Evolutionary conservation across 2,329 filamentous ascomycete species (phyloP).

Genomic region (Colletotrichum somersetense): DNA sequence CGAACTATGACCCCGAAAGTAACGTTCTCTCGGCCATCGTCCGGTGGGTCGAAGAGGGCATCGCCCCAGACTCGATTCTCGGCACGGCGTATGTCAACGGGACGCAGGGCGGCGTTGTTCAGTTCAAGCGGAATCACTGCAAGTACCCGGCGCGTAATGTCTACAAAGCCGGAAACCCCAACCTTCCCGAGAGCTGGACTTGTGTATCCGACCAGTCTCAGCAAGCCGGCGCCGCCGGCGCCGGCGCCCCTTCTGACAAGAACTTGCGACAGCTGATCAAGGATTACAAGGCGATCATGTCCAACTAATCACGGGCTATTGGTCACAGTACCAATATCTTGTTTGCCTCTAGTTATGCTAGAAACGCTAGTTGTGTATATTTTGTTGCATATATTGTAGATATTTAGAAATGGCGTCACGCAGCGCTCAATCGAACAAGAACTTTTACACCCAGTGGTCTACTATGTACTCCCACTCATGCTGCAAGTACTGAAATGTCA

Average conservation of each 20-base stretch:
- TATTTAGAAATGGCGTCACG: neutral
- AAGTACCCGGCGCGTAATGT: constrained; percentile 51
- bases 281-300: neutral
- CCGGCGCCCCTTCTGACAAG: neutral
- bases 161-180: constrained; percentile 44
- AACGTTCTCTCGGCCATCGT: constrained; percentile 50
- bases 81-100: constrained; percentile 52
- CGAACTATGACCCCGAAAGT: constrained; percentile 46
- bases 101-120: constrained; percentile 45
- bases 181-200: constrained; percentile 41
- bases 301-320: neutral
- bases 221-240: neutral
- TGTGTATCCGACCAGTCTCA: constrained; percentile 13
- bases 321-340: neutral
- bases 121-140: constrained; percentile 52
- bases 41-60: constrained; percentile 50
- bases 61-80: constrained; percentile 47
- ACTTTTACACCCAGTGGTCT: too few species aligned
- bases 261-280: neutral
- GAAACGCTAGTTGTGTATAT: neutral
- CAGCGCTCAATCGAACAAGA: neutral
- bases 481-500: too few species aligned
- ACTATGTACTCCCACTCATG: too few species aligned
- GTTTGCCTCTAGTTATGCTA: neutral
- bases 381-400: too few species aligned